Percentiles rank a stretch among this genome's conserved stretches.
phyloP scores from a whole-genome alignment of 306 rosid genomes.

The Quercus dentata region DNA sequence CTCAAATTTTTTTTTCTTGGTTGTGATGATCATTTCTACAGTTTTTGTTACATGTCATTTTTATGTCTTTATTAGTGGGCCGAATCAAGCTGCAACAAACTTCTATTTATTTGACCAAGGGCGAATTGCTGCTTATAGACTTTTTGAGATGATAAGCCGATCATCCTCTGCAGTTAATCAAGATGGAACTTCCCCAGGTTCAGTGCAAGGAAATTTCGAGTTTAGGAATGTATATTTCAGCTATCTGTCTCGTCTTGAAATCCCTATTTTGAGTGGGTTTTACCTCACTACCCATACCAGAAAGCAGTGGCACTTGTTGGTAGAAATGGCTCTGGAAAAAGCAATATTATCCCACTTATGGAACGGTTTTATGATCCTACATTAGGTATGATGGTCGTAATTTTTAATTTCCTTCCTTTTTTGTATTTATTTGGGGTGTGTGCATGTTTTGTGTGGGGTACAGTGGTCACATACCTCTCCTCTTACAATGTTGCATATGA shows the following conservation, averaged over 20 bases:
- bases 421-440: constrained; percentile 12
- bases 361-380: constrained; percentile 99
- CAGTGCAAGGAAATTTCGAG: constrained; percentile 94
- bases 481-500: background rate
- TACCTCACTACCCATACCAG: constrained; percentile 96
- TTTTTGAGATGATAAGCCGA: constrained; percentile 98
- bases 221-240: constrained; percentile 98
- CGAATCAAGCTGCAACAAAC: constrained; percentile 98
- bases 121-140: constrained; percentile 97
- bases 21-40: constrained; percentile 17
- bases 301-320: constrained; percentile 99
- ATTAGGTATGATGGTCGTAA: constrained; percentile 50
- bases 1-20: background rate
- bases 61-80: constrained; percentile 53
- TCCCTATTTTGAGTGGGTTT: constrained; percentile 97
- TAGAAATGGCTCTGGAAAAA: constrained; percentile 97
- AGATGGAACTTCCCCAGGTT: constrained; percentile 66
- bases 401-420: background rate
- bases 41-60: constrained; percentile 20
- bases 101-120: constrained; percentile 99
- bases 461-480: background rate
- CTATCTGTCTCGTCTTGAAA: constrained; percentile 98
- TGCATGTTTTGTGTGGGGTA: background rate
- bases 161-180: constrained; percentile 83
- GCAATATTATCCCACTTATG: constrained; percentile 99